phyloP scores from a whole-genome alignment of 1,139 yeast species.

The Candida albicans region DNA sequence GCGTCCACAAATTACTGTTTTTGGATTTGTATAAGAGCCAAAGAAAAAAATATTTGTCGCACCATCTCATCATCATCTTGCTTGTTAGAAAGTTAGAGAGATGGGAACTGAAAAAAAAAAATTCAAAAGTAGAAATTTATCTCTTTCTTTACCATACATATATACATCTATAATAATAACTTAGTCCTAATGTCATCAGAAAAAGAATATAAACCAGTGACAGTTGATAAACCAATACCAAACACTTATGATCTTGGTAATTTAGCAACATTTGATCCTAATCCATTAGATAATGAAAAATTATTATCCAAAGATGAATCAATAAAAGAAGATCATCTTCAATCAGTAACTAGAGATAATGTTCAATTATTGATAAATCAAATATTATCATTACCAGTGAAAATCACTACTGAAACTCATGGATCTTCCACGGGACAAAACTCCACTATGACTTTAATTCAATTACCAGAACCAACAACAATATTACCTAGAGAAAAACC shows the following conservation, averaged over 20 bases:
- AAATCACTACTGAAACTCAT: constrained; percentile 75
- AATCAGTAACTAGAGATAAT: constrained; percentile 82
- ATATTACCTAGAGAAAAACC: constrained; percentile 93
- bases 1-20: neutral
- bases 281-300: constrained; percentile 69
- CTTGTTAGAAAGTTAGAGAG: too few relatives aligned
- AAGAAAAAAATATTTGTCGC: neutral
- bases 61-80: constrained; percentile 7
- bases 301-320: constrained; percentile 51
- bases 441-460: constrained; percentile 78
- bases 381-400: constrained; percentile 82
- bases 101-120: too few relatives aligned
- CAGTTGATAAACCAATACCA: constrained; percentile 87
- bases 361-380: constrained; percentile 90
- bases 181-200: constrained; percentile 22
- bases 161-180: neutral
- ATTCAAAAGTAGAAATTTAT: too few relatives aligned
- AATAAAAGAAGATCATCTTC: constrained; percentile 64
- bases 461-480: constrained; percentile 82
- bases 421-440: constrained; percentile 62
- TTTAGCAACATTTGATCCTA: constrained; percentile 80
- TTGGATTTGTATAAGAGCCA: neutral
- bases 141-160: too few relatives aligned
- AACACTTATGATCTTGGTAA: constrained; percentile 85
- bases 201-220: constrained; percentile 60